Percentiles rank a stretch among this genome's conserved stretches.
Evolutionary conservation across 1,284 basidiomycete genomes (phyloP).

Genomic region (Meira nashicola): DNA sequence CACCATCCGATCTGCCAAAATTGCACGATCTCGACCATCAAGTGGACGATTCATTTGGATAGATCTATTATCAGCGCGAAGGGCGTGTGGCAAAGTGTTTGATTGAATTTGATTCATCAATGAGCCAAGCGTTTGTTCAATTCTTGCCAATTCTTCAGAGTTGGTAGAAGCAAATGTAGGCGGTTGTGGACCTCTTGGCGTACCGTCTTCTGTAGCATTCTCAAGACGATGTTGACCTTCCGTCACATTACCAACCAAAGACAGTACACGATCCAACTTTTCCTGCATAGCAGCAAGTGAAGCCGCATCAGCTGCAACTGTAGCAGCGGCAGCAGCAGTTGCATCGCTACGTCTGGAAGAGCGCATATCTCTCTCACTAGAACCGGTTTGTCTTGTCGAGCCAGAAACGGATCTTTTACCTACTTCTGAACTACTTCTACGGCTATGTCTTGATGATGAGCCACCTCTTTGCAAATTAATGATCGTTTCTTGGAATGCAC

Average conservation of each 20-base stretch:
- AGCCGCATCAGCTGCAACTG: conserved; percentile 8
- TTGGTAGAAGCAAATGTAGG: background rate
- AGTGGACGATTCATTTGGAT: background rate
- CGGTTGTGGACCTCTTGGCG: background rate
- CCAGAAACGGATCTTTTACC: background rate
- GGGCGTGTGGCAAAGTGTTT: background rate
- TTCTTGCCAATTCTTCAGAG: conserved; percentile 18
- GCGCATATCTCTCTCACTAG: background rate
- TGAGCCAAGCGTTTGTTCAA: conserved; percentile 25
- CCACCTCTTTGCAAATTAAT: background rate
- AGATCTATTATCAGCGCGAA: background rate
- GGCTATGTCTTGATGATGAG: background rate
- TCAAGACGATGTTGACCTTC: conserved; percentile 13
- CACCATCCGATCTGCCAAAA: conserved; percentile 10
- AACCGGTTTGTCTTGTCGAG: background rate
- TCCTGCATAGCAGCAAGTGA: conserved; percentile 38
- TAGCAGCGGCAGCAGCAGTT: conserved; percentile 14
- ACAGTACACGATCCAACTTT: conserved; percentile 37
- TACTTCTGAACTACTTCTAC: background rate
- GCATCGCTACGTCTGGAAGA: background rate
- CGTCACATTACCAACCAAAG: conserved; percentile 30
- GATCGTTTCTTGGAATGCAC: conserved; percentile 24
- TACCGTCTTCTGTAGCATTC: background rate
- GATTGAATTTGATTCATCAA: conserved; percentile 27
- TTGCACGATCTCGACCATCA: conserved; percentile 11